Evolutionary conservation across 2,329 filamentous ascomycete genomes (phyloP), one percentile per base, ranked within the genome.

Genomic region (Colletotrichum sansevieriae): DNA sequence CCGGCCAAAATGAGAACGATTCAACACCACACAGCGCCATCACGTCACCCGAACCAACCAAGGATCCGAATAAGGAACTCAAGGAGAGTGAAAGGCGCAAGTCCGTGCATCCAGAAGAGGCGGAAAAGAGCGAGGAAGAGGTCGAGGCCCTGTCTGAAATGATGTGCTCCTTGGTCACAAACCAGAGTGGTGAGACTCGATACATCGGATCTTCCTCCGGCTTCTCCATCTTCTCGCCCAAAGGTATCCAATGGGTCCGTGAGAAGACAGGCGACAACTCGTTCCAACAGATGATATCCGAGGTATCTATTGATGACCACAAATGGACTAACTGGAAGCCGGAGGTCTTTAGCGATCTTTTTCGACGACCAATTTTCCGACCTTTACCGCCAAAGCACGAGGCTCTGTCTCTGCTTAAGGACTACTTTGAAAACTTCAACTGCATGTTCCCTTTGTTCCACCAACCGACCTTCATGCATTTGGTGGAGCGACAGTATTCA

Each of bases 361-460:
- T 98, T 81, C 89, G 90, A 61, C 90, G 95, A 43, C 91, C 91
- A 15, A 87, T 97, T 33, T 98, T 95, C 84, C 91, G 92, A 70
- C 91, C 90, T 15, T 80, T 98, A 37, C 96, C 96, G 3, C 85
- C 92, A 0, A 97, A 97, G 79, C 85, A 90, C n/a, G 95, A 98
- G 80, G 93, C 94, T 0, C 79, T 97, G 70, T 97, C 94, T 1
- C 83, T 98, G 43, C 88, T 98, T 70, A 94, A 92, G 79, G 96
- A 99, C 79, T 99, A 92, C 76, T 99, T 99, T 73, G 93, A 97
- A 76, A 98, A 98, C 81, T 98, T 99, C 86, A 99, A 99, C 83
- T 96, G 94, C 88, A 95, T 98, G 88, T 97, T 98, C 76, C 96
- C 96, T 6, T 85, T 99, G 4, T 99, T 97, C 76, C 96, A 99